Percentiles rank a stretch among this genome's conserved stretches.
phyloP scores from a whole-genome alignment of 768 basidiomycete genomes.

The Auricularia cornea region DNA sequence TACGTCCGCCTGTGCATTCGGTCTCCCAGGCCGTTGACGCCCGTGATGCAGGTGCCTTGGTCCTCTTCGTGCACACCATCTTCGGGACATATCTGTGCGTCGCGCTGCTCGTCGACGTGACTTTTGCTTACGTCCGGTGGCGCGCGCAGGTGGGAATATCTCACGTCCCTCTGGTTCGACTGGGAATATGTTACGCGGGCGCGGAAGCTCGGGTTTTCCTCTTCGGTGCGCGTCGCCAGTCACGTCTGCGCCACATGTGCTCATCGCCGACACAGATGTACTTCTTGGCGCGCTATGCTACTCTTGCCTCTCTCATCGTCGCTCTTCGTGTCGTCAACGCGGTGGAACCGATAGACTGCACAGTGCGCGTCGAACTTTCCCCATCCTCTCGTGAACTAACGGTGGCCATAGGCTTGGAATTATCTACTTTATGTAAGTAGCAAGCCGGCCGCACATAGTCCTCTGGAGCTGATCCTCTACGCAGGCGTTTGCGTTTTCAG shows the following conservation, averaged over 20 bases:
- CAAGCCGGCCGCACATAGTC: too few species aligned
- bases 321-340: not conserved
- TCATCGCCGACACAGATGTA: not conserved
- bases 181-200: not conserved
- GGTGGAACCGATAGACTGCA: not conserved
- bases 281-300: not conserved
- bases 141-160: not conserved
- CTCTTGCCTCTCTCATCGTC: not conserved
- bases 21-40: too few species aligned
- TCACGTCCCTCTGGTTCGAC: not conserved
- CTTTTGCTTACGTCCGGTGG: not conserved
- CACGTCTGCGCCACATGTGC: not conserved
- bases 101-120: not conserved
- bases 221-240: not conserved
- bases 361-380: not conserved
- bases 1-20: not conserved
- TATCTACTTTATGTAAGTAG: not conserved
- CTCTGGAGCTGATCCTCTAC: too few species aligned
- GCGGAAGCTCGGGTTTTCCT: not conserved
- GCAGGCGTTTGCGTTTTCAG: not conserved
- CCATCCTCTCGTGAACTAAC: not conserved
- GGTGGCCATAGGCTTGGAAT: not conserved
- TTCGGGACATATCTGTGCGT: not conserved
- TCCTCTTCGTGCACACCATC: not conserved
- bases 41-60: not conserved